Base-by-base conservation (phyloP, 257 asterid genomes). In the Rauvolfia tetraphylla region DNA sequence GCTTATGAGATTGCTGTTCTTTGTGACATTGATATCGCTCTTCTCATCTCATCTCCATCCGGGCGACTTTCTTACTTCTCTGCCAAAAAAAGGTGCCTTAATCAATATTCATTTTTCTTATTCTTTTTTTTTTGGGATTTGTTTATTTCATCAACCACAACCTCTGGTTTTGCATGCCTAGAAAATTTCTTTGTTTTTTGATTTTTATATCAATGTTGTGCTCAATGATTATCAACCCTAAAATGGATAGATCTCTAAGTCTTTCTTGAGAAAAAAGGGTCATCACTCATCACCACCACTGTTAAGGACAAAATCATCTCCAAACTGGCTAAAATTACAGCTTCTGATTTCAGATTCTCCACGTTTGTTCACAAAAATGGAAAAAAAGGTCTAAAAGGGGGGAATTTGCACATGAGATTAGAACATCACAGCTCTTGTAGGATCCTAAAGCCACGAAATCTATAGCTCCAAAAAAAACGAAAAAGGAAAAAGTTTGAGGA, bases 1-100 rank as follows among this genome's bases (percentile, higher is more conserved):
- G 74, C 74, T 48, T 70, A 70, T 12, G 74, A 70, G 39, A 42
- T 70, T 70, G 12, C 57, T 2, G 36, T 44, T 23, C 74, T 70
- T 70, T 70, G 74, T 44, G 74, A 70, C 57, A 11, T 48, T 20
- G 23, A 70, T 11, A n/a, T 70, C 4, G 57, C 74, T 70, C 36
- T 70, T 23, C 33, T 70, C 74, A 22, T 70, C 5, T 44, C 57
- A 9, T 42, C 57, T 48, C 74, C 46, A 5, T 17, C 46, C 7
- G 46, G 70, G 1, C 70, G 46, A 9, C 25, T 65, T 34, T 36
- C 27, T 34, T 6, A 34, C 46, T 65, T 65, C 46, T 65, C 70
- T 63, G 6, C 25, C 70, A 7, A 34, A 65, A 63, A 36, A 17
- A 65, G 70, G 70, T 34, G 33, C 29, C 4, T 49, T 5, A 49